Percentiles rank a stretch among this genome's conserved stretches.
Evolutionary conservation across 352 stramenopile species (phyloP).

Genomic region (Aphanomyces astaci): DNA sequence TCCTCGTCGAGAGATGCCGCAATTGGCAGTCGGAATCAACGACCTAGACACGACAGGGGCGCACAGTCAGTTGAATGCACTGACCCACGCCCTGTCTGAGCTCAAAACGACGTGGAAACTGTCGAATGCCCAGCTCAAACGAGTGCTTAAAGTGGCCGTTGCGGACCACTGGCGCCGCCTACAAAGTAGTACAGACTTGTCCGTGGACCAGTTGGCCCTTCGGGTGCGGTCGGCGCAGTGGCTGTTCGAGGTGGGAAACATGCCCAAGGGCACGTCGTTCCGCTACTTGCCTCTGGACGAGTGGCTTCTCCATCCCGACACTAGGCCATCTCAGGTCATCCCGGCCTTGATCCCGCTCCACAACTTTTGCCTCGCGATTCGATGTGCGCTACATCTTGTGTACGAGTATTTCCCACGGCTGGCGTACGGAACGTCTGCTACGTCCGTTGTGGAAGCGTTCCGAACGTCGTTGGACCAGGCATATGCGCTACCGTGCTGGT

Average conservation of each 20-base stretch:
- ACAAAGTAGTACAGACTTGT: background rate
- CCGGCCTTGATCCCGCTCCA: background rate
- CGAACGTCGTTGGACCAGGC: background rate
- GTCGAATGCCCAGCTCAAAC: conserved; percentile 51
- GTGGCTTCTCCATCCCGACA: background rate
- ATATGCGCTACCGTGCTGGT: background rate
- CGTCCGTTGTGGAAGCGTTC: background rate
- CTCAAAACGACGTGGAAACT: conserved; percentile 34
- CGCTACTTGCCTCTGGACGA: background rate
- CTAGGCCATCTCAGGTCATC: background rate
- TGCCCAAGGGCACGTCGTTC: background rate
- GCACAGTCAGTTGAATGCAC: conserved; percentile 17
- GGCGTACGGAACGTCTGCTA: background rate
- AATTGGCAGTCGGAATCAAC: background rate
- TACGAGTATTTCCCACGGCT: background rate
- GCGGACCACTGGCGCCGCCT: background rate
- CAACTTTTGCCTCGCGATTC: background rate
- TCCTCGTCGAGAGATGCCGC: too few relatives aligned
- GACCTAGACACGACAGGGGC: background rate
- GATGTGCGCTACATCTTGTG: background rate
- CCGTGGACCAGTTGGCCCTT: background rate
- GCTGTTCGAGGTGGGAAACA: background rate
- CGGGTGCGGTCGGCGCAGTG: background rate
- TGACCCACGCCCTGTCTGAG: conserved; percentile 24
- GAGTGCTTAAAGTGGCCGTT: conserved; percentile 40